Base-by-base conservation (phyloP, 768 basidiomycete genomes). In the Pleurotus djamor region DNA sequence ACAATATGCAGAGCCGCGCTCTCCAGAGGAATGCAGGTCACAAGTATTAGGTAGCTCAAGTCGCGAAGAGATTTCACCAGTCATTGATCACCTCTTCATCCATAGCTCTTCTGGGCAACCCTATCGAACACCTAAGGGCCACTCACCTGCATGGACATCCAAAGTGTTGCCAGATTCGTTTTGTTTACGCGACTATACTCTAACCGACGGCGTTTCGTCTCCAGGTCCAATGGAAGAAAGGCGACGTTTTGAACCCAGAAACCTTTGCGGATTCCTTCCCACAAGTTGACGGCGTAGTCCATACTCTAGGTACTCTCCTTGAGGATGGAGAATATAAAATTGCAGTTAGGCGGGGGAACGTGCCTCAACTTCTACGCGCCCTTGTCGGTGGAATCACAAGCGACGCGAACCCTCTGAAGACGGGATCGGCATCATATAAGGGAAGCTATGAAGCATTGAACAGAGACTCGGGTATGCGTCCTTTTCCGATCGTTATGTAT, bases 1-100 rank as follows among this genome's bases (percentile, higher is more conserved):
- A 91, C 95, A 3, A 84, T 99, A 34, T 98, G 96, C 74, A 89
- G 83, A 67, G 83, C 87, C n/a, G 96, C 94, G 21, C 79, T 98
- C 17, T 80, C 86, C 41, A 84, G 84, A 52, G 96, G 96, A 2
- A 83, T 93, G 72, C 82, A 88, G 61, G 97, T 98, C 21, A 89
- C 89, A 5, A 95, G 93, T 71, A 83, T 99, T 66, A 95, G 93
- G 92, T 94, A 67, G 34, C 65, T 59, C 43, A 52, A 28, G 43
- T 35, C 38, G 13, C 28, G 17, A 28, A 28, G 21, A 28, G 21
- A 28, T 28, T 28, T 28, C 21, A 28, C 21, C 21, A 28, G 21
- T 28, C 21, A 28, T 3, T 28, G 21, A 28, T 28, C 21, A 28
- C 21, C 21, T 28, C 21, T 28, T 28, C 21, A 28, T 28, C 21